Evolutionary conservation across 1,139 yeast genomes (phyloP).

Genomic region (Saccharomyces hybrid): DNA sequence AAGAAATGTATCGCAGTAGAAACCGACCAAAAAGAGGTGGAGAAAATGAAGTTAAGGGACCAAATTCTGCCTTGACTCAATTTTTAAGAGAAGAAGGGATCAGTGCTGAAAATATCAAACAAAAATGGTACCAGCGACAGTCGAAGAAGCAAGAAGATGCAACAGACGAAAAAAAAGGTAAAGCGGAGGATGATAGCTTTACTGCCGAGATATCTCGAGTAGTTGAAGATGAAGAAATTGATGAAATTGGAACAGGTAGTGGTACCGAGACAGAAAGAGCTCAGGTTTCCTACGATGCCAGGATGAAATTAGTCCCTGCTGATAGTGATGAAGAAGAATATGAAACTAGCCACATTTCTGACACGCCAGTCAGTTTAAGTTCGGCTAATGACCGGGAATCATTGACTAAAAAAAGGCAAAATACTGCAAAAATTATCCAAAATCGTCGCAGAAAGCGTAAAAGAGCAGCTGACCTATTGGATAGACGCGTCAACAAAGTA

Average conservation of each 20-base stretch:
- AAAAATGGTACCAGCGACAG: conserved; percentile 42
- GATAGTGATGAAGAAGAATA: conserved; percentile 30
- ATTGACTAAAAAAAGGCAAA: conserved; percentile 18
- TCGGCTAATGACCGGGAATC: conserved; percentile 5
- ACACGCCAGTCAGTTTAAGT: conserved; percentile 2
- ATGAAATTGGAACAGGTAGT: conserved; percentile 3
- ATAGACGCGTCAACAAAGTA: conserved; percentile 52
- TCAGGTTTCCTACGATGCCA: conserved; percentile 2
- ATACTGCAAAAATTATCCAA: conserved; percentile 39
- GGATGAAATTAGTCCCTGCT: conserved; percentile 5
- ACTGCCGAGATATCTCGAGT: background rate
- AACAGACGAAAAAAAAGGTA: conserved; percentile 8
- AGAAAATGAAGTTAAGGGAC: conserved; percentile 52
- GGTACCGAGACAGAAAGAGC: conserved; percentile 1
- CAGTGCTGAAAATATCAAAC: conserved; percentile 68
- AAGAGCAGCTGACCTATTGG: conserved; percentile 76
- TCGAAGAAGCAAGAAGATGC: conserved; percentile 24
- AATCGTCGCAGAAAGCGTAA: conserved; percentile 72
- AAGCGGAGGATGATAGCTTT: conserved; percentile 4
- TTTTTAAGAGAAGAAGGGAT: conserved; percentile 79
- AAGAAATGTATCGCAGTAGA: conserved; percentile 24
- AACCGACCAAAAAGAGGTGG: conserved; percentile 27
- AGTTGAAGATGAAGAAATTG: conserved; percentile 3
- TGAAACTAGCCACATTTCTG: conserved; percentile 7
- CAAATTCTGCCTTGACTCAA: conserved; percentile 72